phyloP scores from a whole-genome alignment of 2,329 filamentous ascomycete species.

The Neopestalotiopsis sp. region DNA sequence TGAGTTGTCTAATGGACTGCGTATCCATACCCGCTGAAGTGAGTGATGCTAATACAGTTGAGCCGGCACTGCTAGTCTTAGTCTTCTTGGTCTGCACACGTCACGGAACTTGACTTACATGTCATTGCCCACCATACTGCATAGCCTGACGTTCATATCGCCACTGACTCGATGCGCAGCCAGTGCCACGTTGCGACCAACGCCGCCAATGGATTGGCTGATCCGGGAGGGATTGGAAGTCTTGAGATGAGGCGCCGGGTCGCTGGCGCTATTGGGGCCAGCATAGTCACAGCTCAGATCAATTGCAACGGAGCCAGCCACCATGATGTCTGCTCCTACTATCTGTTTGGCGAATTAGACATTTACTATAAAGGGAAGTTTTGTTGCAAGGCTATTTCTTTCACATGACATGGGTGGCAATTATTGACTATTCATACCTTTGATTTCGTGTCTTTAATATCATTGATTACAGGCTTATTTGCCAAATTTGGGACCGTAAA shows the following conservation, averaged over 20 bases:
- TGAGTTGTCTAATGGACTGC: slow-evolving; percentile 64
- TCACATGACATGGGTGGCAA: neutral
- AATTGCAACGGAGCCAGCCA: slow-evolving; percentile 88
- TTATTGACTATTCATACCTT: neutral
- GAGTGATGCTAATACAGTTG: slow-evolving; percentile 72
- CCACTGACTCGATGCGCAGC: slow-evolving; percentile 75
- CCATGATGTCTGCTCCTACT: slow-evolving; percentile 68
- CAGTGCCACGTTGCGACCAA: slow-evolving; percentile 89
- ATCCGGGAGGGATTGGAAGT: slow-evolving; percentile 89
- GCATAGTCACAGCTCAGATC: slow-evolving; percentile 84
- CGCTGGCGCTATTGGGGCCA: slow-evolving; percentile 31
- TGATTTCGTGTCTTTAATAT: neutral
- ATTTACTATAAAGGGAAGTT: neutral
- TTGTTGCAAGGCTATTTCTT: neutral
- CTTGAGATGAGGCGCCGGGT: slow-evolving; percentile 58
- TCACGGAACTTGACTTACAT: slow-evolving; percentile 48
- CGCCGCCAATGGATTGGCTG: slow-evolving; percentile 83
- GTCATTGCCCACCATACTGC: slow-evolving; percentile 83
- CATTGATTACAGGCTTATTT: neutral
- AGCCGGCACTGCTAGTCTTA: slow-evolving; percentile 65
- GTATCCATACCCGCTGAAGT: slow-evolving; percentile 67
- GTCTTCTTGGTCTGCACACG: neutral
- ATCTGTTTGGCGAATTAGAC: neutral
- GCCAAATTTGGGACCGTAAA: neutral
- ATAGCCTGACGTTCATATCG: slow-evolving; percentile 68